phyloP scores from a whole-genome alignment of 306 rosid species.

The Alnus glutinosa region DNA sequence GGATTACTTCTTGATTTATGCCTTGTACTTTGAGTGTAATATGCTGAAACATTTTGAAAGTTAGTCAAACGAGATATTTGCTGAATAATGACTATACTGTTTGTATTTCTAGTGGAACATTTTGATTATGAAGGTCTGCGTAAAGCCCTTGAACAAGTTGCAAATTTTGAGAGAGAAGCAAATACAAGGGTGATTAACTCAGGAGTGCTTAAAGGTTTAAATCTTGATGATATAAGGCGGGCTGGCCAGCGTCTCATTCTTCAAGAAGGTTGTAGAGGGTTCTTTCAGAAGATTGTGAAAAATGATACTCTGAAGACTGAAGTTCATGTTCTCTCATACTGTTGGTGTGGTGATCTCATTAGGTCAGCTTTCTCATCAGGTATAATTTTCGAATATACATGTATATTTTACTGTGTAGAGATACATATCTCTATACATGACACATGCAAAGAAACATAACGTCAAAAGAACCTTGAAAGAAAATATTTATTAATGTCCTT shows the following conservation, averaged over 20 bases:
- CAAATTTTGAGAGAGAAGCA: conserved; percentile 81
- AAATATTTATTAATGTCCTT: background rate
- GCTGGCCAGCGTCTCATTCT: conserved; percentile 89
- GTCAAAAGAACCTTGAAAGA: background rate
- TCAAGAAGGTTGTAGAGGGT: conserved; percentile 83
- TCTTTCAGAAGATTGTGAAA: conserved; percentile 63
- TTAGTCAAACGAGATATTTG: background rate
- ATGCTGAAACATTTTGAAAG: background rate
- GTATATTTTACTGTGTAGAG: background rate
- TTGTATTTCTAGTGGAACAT: conserved; percentile 51
- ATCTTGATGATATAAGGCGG: conserved; percentile 77
- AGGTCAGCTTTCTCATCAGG: conserved; percentile 88
- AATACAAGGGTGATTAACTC: conserved; percentile 82
- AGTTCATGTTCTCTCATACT: conserved; percentile 88
- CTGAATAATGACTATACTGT: background rate
- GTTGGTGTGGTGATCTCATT: conserved; percentile 98
- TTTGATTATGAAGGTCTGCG: conserved; percentile 60
- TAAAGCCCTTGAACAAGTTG: conserved; percentile 75
- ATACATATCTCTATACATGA: background rate
- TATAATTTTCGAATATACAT: conserved; percentile 30
- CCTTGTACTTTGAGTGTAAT: background rate
- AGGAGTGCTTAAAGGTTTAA: conserved; percentile 86
- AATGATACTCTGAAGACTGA: conserved; percentile 64
- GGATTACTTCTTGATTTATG: conserved; percentile 6
- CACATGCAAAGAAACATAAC: background rate